A percentile compares a stretch with the other conserved stretches of the same genome.
Evolutionary conservation across 495 filamentous ascomycete species (phyloP).

Genomic region (Elasticomyces elasticus): DNA sequence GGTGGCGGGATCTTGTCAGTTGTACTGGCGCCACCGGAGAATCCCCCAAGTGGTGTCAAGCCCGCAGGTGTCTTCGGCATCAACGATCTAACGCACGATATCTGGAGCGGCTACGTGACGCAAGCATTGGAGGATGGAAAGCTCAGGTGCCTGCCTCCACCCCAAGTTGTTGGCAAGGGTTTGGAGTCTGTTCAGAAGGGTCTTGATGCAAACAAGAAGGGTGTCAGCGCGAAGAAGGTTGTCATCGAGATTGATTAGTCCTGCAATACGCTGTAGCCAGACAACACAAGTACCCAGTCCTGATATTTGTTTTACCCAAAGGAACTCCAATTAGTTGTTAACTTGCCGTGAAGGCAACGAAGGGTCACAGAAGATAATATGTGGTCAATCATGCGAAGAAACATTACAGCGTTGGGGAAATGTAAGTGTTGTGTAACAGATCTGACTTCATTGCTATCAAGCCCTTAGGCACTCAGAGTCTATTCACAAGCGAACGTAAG

Average conservation of each 20-base stretch:
- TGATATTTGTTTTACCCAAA: too few species aligned
- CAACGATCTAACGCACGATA: constrained; percentile 19
- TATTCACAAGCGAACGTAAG: constrained; percentile 9
- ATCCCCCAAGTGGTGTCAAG: constrained; percentile 15
- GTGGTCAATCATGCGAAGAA: too few species aligned
- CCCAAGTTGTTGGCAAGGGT: constrained; percentile 25
- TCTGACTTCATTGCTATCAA: too few species aligned
- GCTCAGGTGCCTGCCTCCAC: constrained; percentile 31
- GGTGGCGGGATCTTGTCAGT: constrained; percentile 23
- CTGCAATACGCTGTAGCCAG: too few species aligned
- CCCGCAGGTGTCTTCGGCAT: constrained; percentile 21
- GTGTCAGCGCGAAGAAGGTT: constrained; percentile 30
- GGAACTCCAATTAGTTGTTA: too few species aligned
- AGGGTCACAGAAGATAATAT: too few species aligned
- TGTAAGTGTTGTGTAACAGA: too few species aligned
- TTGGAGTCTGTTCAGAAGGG: constrained; percentile 29
- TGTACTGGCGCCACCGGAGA: constrained; percentile 21
- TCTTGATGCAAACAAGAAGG: constrained; percentile 27
- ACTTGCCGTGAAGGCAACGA: too few species aligned
- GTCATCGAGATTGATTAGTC: constrained; percentile 26
- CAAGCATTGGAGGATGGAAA: constrained; percentile 32
- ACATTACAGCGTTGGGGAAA: too few species aligned
- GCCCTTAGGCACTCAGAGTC: neutral
- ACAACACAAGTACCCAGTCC: too few species aligned
- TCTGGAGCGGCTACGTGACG: constrained; percentile 37